Conservation (phyloP, 495 filamentous ascomycete species). For the Talaromyces borbonicus region DNA sequence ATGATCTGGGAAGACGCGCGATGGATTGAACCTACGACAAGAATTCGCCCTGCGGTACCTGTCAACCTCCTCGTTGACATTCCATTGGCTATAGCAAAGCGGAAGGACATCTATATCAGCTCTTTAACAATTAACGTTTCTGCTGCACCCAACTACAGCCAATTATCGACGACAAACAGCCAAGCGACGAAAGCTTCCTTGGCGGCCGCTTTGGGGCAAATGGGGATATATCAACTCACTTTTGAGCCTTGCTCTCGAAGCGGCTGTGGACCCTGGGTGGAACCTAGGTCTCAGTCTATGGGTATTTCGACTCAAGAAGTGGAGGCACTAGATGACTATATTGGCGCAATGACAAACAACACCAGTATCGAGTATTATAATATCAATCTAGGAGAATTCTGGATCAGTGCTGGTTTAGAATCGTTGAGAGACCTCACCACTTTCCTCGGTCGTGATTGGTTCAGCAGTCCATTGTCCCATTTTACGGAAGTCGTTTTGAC, state of each 20-base stretch:
- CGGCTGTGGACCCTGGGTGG: background rate
- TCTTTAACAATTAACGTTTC: background rate
- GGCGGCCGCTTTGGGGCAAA: background rate
- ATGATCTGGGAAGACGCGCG: background rate
- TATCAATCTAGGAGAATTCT: background rate
- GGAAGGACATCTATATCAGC: background rate
- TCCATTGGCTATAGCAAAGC: background rate
- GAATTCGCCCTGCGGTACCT: background rate
- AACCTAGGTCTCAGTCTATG: background rate
- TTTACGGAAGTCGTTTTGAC: background rate
- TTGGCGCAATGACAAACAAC: background rate
- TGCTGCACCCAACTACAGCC: background rate
- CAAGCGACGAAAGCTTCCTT: background rate
- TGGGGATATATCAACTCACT: background rate
- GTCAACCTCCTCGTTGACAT: background rate
- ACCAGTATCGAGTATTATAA: background rate
- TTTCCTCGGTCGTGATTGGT: background rate
- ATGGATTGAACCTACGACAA: conserved; percentile 2
- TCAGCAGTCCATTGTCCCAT: too few species aligned
- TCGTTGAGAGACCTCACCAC: background rate
- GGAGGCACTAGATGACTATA: background rate
- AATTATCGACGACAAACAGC: background rate
- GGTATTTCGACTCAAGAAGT: background rate
- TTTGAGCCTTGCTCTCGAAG: background rate
- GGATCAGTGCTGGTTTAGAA: background rate